These are phyloP conservation scores for Discostella stelligera DNA, from an alignment of 352 stramenopile genomes.

Conservation along the genomic window DNA sequence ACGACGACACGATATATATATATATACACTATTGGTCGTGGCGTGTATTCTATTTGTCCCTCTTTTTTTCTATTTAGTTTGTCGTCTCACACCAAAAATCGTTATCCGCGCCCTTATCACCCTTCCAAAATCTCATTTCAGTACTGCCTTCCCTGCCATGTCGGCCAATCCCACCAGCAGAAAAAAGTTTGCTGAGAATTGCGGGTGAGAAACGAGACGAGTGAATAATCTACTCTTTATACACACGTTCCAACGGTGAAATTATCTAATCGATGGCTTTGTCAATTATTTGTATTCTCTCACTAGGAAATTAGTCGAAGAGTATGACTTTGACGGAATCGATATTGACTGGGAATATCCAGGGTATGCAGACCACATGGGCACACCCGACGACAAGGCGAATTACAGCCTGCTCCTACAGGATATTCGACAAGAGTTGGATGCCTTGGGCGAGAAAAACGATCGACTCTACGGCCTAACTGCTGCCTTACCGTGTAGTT, in stretches of 20 bases:
- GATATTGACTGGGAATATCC: conserved; percentile 41
- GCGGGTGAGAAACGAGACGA: conserved; percentile 17
- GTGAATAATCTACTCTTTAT: no score
- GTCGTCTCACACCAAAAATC: not conserved
- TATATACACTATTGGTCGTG: not conserved
- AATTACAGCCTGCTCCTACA: conserved; percentile 15
- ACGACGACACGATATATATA: not conserved
- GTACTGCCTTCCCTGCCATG: conserved; percentile 33
- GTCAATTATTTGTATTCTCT: not conserved
- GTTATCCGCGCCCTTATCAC: not conserved
- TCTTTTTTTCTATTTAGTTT: not conserved
- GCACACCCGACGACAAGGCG: conserved; percentile 2
- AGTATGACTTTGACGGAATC: conserved; percentile 63
- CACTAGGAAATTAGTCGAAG: conserved; percentile 32
- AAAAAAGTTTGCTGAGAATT: conserved; percentile 43
- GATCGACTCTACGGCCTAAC: conserved; percentile 16
- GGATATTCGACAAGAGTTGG: conserved; percentile 1
- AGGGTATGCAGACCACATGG: conserved; percentile 16
- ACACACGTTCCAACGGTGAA: not conserved
- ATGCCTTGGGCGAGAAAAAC: not conserved
- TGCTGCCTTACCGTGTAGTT: conserved; percentile 42
- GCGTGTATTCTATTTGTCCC: not conserved
- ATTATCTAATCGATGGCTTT: not conserved
- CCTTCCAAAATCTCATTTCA: not conserved
- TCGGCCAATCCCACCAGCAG: conserved; percentile 28